These are phyloP conservation scores for Penicillium coffeae DNA, from an alignment of 495 filamentous ascomycete genomes.

Conservation along the genomic window DNA sequence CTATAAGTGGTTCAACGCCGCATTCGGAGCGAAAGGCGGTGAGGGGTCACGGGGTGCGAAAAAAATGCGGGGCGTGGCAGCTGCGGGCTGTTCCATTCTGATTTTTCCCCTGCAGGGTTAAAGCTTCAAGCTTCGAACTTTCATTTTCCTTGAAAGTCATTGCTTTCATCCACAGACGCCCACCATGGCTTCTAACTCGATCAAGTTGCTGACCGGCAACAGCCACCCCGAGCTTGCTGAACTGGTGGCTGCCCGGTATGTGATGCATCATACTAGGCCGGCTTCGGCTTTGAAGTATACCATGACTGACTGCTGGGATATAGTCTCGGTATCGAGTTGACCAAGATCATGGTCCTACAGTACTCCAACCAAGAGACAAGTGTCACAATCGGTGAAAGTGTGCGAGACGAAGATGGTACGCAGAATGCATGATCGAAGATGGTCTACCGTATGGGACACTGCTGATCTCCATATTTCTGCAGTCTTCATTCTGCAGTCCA, in stretches of 20 bases:
- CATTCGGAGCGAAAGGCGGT: conserved; percentile 10
- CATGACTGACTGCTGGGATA: conserved; percentile 1
- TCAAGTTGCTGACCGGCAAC: conserved; percentile 93
- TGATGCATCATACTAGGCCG: conserved; percentile 1
- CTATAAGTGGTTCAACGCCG: not conserved
- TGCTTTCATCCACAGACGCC: conserved; percentile 6
- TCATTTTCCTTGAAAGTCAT: conserved; percentile 6
- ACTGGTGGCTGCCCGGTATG: conserved; percentile 86
- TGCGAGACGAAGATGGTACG: conserved; percentile 90
- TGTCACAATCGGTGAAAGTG: conserved; percentile 94
- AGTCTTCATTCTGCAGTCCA: conserved; percentile 97
- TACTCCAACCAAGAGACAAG: conserved; percentile 98
- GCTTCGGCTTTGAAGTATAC: not conserved
- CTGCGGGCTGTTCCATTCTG: conserved; percentile 19
- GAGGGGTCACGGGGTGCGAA: conserved; percentile 34
- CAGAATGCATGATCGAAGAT: conserved; percentile 4
- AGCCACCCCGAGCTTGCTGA: conserved; percentile 90
- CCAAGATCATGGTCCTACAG: conserved; percentile 89
- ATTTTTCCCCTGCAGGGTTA: conserved; percentile 7
- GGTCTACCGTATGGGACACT: not conserved
- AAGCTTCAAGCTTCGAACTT: conserved; percentile 1
- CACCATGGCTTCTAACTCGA: conserved; percentile 78
- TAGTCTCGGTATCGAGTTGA: conserved; percentile 89
- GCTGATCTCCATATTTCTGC: conserved; percentile 21
- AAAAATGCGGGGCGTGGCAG: conserved; percentile 28